Evolutionary conservation across 2,329 filamentous ascomycete genomes (phyloP).

Genomic region (Microdochium nivale): DNA sequence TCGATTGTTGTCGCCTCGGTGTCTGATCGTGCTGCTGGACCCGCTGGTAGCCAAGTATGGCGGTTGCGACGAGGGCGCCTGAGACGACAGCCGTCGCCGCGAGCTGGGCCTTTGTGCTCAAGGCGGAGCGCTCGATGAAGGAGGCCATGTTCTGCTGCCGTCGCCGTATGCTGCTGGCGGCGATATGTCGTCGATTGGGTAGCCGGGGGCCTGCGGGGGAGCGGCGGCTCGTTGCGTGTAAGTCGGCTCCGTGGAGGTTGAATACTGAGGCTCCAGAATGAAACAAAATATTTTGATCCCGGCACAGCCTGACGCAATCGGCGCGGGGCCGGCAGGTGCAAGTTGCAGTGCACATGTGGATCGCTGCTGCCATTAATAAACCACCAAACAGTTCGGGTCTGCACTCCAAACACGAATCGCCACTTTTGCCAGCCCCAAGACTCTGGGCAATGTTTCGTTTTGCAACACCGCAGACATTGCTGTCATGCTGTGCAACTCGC

Average conservation of each 20-base stretch:
- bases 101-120: slow-evolving; percentile 49
- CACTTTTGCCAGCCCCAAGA: neutral
- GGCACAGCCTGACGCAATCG: neutral
- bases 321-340: neutral
- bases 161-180: slow-evolving; percentile 1
- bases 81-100: slow-evolving; percentile 62
- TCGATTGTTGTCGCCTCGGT: slow-evolving; percentile 36
- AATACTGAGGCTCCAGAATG: neutral
- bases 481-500: neutral
- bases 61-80: slow-evolving; percentile 49
- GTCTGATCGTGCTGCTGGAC: slow-evolving; percentile 46
- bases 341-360: neutral
- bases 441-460: neutral
- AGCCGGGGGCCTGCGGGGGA: neutral
- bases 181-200: neutral
- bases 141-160: slow-evolving; percentile 32
- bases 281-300: neutral
- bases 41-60: slow-evolving; percentile 53
- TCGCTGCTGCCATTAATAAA: neutral
- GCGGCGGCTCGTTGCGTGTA: neutral
- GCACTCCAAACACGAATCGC: neutral
- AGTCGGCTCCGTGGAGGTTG: no score
- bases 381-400: neutral
- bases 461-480: neutral
- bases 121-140: slow-evolving; percentile 32